These are phyloP conservation scores for Phoma sp. DNA, from an alignment of 2,329 filamentous ascomycete species.

Conservation along the genomic window DNA sequence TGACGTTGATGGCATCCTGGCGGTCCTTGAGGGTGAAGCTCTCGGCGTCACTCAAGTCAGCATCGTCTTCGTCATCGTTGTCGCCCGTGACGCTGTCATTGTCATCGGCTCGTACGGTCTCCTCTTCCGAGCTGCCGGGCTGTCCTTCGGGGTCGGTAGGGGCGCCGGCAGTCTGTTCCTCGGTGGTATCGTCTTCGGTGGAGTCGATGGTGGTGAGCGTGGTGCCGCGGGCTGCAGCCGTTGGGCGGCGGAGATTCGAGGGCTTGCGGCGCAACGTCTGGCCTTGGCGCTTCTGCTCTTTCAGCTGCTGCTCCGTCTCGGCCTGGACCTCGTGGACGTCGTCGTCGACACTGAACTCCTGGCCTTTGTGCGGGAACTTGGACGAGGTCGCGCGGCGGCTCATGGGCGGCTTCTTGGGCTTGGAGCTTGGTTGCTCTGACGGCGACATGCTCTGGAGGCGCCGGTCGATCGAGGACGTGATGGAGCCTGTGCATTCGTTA, in stretches of 20 bases:
- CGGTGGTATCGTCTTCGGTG: constrained; percentile 53
- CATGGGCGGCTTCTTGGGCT: constrained; percentile 75
- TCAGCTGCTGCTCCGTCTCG: constrained; percentile 33
- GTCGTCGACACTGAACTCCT: constrained; percentile 91
- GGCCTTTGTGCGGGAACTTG: constrained; percentile 78
- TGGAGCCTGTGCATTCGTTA: constrained; percentile 40
- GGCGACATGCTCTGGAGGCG: constrained; percentile 32
- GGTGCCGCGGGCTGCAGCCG: constrained; percentile 54
- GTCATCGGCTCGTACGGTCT: constrained; percentile 46
- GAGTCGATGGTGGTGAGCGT: constrained; percentile 59
- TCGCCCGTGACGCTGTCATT: constrained; percentile 58
- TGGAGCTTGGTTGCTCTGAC: constrained; percentile 30
- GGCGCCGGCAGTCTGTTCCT: constrained; percentile 43
- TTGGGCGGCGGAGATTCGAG: constrained; percentile 58
- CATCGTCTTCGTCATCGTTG: constrained; percentile 66
- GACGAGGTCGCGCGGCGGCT: constrained; percentile 77
- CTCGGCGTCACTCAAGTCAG: constrained; percentile 88
- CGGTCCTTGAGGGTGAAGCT: constrained; percentile 98
- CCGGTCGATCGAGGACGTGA: constrained; percentile 43
- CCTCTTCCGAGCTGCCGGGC: constrained; percentile 46
- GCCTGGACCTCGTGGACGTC: constrained; percentile 74
- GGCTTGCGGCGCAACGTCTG: constrained; percentile 57
- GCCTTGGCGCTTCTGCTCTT: constrained; percentile 28
- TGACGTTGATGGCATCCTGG: constrained; percentile 97
- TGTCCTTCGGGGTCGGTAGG: constrained; percentile 34